Base-by-base conservation (phyloP, 768 basidiomycete genomes). In the Mycena alexandri region DNA sequence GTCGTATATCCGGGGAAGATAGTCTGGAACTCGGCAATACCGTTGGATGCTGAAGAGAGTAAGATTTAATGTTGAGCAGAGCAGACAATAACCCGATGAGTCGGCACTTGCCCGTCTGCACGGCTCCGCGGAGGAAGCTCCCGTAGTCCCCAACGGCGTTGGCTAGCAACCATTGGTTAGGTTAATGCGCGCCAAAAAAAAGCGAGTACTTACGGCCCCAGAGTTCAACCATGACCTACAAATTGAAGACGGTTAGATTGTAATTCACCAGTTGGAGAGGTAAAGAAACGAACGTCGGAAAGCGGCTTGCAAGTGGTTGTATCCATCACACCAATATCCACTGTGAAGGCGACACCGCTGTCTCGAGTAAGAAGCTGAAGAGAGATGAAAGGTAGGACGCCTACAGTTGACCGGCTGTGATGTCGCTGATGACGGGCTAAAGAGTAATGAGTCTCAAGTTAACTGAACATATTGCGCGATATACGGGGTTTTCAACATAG, bases 301-400 rank as follows among this genome's bases (percentile, higher is more conserved):
- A 82, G 71, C 2, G 82, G 80, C 63, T 81, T 57, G 75, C 83
- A 84, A 21, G 81, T 81, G n/a, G 76, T 71, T 2, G 79, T 76
- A 63, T 83, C 78, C 62, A 84, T 72, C 41, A 83, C 70, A 43
- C 79, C 79, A 38, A 84, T 75, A 65, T 84, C 81, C 46, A 84
- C 73, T 2, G 74, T 77, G 61, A 83, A 69, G 9, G 75, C 63
- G 38, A 83, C 71, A 6, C 82, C 82, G 21, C 79, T 82, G 38
- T 41, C 3, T 14, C 9, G 6, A 46, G 16, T 64, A 10, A 64
- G 25, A 34, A 42, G 25, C 19, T 46, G 16, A 17, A 6, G 5
- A 4, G 9, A 19, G 16, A 21, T 24, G 21, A 42, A 42, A 29
- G 57, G 11, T 43, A 11, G 43, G 10, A 13, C 41, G 63, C 74